These are phyloP conservation scores for Paramarasmius palmivorus DNA, from an alignment of 1,284 basidiomycete species.

Conservation along the genomic window DNA sequence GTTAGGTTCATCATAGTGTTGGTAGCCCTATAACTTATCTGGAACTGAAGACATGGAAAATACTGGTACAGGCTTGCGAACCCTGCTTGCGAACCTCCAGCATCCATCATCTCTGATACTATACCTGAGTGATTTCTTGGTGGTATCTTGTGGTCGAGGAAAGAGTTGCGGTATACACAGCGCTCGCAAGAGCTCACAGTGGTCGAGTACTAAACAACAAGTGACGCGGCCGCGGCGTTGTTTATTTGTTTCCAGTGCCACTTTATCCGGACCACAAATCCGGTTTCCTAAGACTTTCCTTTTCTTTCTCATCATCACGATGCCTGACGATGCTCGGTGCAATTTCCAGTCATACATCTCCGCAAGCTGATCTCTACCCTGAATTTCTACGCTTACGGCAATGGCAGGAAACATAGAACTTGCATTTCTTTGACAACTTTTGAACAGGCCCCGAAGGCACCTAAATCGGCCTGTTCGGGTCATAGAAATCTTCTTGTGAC, in stretches of 20 bases:
- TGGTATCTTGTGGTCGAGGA: constrained; percentile 58
- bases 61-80: constrained; percentile 70
- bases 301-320: constrained; percentile 4
- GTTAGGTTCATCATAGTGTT: constrained; percentile 81
- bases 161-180: constrained; percentile 65
- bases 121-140: constrained; percentile 51
- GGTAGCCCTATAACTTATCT: no score
- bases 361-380: no score
- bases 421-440: no score
- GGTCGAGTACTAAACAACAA: constrained; percentile 22
- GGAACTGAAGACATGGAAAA: constrained; percentile 72
- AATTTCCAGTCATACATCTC: no score
- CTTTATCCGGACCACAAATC: constrained; percentile 10
- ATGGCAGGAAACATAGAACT: no score
- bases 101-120: constrained; percentile 64
- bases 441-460: no score
- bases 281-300: constrained; percentile 32
- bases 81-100: constrained; percentile 79
- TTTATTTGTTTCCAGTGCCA: background rate
- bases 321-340: no score
- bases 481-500: no score
- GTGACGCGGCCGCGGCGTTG: constrained; percentile 56
- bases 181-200: constrained; percentile 86
- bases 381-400: no score
- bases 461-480: no score